Percentiles rank a stretch among this genome's conserved stretches.
Conservation (phyloP, 495 filamentous ascomycete genomes). For the Penicillium riverlandense region DNA sequence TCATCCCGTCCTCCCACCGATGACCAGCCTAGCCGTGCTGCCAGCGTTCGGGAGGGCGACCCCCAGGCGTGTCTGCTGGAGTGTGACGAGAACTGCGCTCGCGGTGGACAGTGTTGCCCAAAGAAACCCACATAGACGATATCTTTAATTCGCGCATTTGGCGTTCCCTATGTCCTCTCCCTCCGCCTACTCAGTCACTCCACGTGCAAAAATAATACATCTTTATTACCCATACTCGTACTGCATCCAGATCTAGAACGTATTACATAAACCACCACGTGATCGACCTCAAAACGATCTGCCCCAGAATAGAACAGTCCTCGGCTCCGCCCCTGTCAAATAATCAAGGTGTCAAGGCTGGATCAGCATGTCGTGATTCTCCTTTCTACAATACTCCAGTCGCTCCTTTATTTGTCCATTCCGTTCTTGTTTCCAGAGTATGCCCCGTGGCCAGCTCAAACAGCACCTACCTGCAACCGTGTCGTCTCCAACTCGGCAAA, state of each 20-base stretch:
- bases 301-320: no score
- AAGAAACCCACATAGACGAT: constrained; percentile 20
- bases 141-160: no score
- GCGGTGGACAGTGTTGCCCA: constrained; percentile 65
- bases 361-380: no score
- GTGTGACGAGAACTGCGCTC: constrained; percentile 75
- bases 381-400: not conserved
- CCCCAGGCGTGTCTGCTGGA: constrained; percentile 69
- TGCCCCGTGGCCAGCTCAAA: constrained; percentile 7
- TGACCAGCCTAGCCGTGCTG: constrained; percentile 34
- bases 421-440: constrained; percentile 6
- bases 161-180: not conserved
- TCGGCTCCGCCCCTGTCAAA: no score
- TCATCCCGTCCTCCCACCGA: constrained; percentile 18
- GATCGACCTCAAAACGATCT: no score
- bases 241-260: no score
- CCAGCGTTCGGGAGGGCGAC: constrained; percentile 44
- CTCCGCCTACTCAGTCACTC: not conserved
- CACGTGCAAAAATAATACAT: constrained; percentile 3
- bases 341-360: no score
- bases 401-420: constrained; percentile 3
- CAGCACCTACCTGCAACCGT: not conserved
- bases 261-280: no score
- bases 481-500: not conserved
- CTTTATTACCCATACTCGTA: no score